Evolutionary conservation across 306 rosid species (phyloP).

Genomic region (Trifolium dubium): DNA sequence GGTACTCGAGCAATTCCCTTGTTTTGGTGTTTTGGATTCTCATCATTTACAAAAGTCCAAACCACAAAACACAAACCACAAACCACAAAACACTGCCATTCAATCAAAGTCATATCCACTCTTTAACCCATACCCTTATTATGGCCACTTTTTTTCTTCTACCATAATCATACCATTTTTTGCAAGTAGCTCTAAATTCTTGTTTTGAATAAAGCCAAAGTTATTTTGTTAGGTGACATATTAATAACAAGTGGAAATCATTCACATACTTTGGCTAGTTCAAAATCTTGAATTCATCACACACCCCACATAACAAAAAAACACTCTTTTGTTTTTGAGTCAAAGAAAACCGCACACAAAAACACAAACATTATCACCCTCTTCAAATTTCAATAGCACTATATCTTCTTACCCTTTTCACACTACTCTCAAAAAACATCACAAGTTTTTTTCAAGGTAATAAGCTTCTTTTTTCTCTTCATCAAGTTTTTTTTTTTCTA

Average conservation of each 20-base stretch:
- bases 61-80: slow-evolving; percentile 6
- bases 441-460: slow-evolving; percentile 1
- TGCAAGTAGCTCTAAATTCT: not conserved
- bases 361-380: not conserved
- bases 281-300: not conserved
- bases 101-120: slow-evolving; percentile 1
- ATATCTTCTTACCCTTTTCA: not conserved
- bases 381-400: not conserved
- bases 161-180: not conserved
- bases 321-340: not conserved
- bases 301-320: not conserved
- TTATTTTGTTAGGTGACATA: not conserved
- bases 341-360: slow-evolving; percentile 8
- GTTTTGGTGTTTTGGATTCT: not conserved
- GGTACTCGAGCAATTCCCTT: not conserved
- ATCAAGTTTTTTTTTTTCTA: too few relatives aligned
- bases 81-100: slow-evolving; percentile 1
- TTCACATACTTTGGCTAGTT: not conserved
- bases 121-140: slow-evolving; percentile 1
- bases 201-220: not conserved
- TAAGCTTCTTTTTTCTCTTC: not conserved
- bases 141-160: not conserved
- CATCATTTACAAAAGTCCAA: slow-evolving; percentile 2
- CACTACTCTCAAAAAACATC: not conserved
- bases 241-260: slow-evolving; percentile 1